phyloP scores from a whole-genome alignment of 2,329 filamentous ascomycete species.

The Pseudogymnoascus sp. region DNA sequence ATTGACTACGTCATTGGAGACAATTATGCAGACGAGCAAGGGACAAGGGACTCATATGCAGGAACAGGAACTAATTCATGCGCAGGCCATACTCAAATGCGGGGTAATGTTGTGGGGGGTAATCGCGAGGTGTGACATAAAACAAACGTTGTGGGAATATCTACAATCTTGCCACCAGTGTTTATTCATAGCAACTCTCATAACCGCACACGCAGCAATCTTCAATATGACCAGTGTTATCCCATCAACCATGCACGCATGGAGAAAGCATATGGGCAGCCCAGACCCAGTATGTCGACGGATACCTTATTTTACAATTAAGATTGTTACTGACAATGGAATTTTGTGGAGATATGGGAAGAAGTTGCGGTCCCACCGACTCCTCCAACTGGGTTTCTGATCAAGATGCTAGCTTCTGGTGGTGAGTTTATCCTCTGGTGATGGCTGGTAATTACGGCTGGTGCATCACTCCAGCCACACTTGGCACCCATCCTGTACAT shows the following conservation, averaged over 20 bases:
- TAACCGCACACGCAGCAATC: neutral
- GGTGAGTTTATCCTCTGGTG: conserved; percentile 13
- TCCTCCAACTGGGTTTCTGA: conserved; percentile 23
- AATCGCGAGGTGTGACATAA: neutral
- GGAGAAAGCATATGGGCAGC: conserved; percentile 29
- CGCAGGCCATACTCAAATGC: neutral
- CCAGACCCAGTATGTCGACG: conserved; percentile 19
- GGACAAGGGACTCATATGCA: neutral
- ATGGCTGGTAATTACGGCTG: neutral
- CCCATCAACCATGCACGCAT: conserved; percentile 28
- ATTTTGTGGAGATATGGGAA: conserved; percentile 19
- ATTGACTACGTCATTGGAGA: neutral
- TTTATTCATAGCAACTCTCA: neutral
- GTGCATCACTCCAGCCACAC: neutral
- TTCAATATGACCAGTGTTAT: conserved; percentile 13
- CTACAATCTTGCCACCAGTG: neutral
- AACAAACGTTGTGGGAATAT: neutral
- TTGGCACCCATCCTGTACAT: neutral
- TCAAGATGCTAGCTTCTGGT: conserved; percentile 30
- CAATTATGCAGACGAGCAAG: neutral
- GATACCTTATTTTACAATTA: neutral
- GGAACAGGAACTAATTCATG: neutral
- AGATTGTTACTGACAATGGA: neutral
- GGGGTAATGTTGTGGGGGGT: neutral
- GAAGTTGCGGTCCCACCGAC: conserved; percentile 24